Evolutionary conservation across 164 flowering plant genomes (phyloP), one percentile per base, ranked within the genome.

Genomic region (Chloranthus sessilifolius): DNA sequence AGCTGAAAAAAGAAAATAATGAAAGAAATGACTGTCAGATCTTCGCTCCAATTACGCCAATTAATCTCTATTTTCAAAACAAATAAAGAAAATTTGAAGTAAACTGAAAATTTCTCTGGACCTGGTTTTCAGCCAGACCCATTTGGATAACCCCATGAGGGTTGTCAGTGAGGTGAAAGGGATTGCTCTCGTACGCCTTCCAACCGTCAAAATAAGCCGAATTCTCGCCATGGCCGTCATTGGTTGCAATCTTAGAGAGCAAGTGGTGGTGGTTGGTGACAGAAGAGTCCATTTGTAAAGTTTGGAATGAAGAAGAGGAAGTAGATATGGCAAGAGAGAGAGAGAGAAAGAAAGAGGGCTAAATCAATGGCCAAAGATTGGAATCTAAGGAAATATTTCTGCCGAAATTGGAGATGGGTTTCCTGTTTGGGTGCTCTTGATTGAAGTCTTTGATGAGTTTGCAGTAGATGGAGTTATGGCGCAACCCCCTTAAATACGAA

Each of bases 1-100:
- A 89, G 88, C 97, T 89, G 85, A 64, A 66, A n/a, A 53, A 37
- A 14, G 16, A 42, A 23, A 23, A 6, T 9, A 43, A 43, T 14
- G 38, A 21, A 1, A 38, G 1, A 9, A 49, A 25, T 11, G 28
- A 39, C 3, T 0, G 17, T 4, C 22, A 27, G n/a, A n/a, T n/a
- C n/a, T n/a, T n/a, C n/a, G 12, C 38, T 16, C 33, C 1, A 9
- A n/a, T 8, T 9, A 1, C 4, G 19, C 33, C 24, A 41, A 20
- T 41, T 9, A 6, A 19, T 22, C 37, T 21, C n/a, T n/a, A n/a
- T n/a, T n/a, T n/a, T n/a, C n/a, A n/a, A n/a, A n/a, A n/a, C n/a
- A n/a, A n/a, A n/a, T n/a, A n/a, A n/a, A n/a, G n/a, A n/a, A n/a
- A n/a, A n/a, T n/a, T n/a, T n/a, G n/a, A n/a, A n/a, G n/a, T n/a